Evolutionary conservation across 352 stramenopile species (phyloP).

Genomic region (Pythium periplocum): DNA sequence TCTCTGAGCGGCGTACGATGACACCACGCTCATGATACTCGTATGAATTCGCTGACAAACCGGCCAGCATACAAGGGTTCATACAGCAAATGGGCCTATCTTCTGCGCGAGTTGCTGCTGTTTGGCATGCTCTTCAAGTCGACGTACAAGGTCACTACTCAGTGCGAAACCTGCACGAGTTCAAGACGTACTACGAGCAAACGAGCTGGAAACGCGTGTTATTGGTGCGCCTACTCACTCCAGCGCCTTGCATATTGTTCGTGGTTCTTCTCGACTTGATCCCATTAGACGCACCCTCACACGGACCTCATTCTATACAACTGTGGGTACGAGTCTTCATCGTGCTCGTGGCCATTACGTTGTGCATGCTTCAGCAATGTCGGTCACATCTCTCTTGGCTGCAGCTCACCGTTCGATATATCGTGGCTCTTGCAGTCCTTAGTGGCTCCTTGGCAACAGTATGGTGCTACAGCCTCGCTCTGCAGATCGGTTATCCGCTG

Average conservation of each 20-base stretch:
- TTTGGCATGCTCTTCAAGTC: constrained; percentile 18
- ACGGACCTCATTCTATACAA: background rate
- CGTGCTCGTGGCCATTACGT: background rate
- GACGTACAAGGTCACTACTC: constrained; percentile 25
- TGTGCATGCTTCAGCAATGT: constrained; percentile 1
- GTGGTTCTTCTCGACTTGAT: constrained; percentile 19
- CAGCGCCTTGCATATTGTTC: constrained; percentile 14
- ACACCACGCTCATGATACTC: too few relatives aligned
- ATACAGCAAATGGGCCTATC: too few relatives aligned
- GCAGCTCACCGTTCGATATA: background rate
- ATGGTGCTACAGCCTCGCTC: background rate
- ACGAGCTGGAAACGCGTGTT: constrained; percentile 3
- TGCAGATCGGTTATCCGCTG: background rate
- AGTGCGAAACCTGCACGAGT: constrained; percentile 13
- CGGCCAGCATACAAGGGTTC: too few relatives aligned
- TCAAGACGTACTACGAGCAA: constrained; percentile 12
- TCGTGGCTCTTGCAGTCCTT: background rate
- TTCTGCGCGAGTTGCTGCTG: too few relatives aligned
- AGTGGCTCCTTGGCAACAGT: background rate
- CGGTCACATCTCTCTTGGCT: constrained; percentile 1
- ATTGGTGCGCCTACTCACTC: constrained; percentile 7
- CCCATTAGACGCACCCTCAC: constrained; percentile 12
- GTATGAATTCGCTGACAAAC: too few relatives aligned
- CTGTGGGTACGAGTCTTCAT: constrained; percentile 3
- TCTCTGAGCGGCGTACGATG: too few relatives aligned